These are phyloP conservation scores for Drechslerella stenobrocha DNA, from an alignment of 2,329 filamentous ascomycete genomes.

Conservation along the genomic window DNA sequence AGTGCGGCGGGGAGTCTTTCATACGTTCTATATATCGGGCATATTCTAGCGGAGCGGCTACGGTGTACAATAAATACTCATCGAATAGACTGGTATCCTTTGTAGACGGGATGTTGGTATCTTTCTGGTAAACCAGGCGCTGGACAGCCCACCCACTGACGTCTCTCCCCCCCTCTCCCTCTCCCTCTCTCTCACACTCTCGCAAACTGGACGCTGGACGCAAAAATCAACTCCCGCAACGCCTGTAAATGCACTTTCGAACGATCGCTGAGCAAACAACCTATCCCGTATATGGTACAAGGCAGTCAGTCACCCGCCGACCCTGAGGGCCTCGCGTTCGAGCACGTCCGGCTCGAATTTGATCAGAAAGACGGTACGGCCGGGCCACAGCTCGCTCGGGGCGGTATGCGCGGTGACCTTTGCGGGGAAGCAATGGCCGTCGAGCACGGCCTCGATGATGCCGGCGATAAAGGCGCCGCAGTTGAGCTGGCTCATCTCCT, in stretches of 20 bases:
- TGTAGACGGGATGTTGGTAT: too few relatives aligned
- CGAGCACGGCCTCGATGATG: conserved; percentile 92
- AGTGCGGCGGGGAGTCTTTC: too few relatives aligned
- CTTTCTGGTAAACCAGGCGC: too few relatives aligned
- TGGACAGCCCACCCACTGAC: too few relatives aligned
- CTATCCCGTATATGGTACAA: too few relatives aligned
- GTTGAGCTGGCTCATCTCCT: conserved; percentile 94
- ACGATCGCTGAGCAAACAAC: conserved; percentile 37
- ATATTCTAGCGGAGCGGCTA: conserved; percentile 1
- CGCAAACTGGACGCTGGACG: too few relatives aligned
- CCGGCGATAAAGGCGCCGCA: conserved; percentile 95
- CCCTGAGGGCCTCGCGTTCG: conserved; percentile 82
- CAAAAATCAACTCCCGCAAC: conserved; percentile 13
- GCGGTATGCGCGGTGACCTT: conserved; percentile 87
- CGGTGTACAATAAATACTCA: too few relatives aligned
- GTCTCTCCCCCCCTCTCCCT: too few relatives aligned
- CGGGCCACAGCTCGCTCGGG: conserved; percentile 82
- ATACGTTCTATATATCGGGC: not conserved
- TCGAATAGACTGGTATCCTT: conserved; percentile 19
- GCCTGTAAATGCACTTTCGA: conserved; percentile 46
- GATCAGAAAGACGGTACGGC: conserved; percentile 91
- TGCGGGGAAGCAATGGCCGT: conserved; percentile 85
- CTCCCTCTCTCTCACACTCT: too few relatives aligned
- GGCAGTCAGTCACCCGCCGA: conserved; percentile 60
- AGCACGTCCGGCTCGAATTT: conserved; percentile 90